These are phyloP conservation scores for Aspergillus tamarii DNA, from an alignment of 2,329 filamentous ascomycete species.

Conservation along the genomic window DNA sequence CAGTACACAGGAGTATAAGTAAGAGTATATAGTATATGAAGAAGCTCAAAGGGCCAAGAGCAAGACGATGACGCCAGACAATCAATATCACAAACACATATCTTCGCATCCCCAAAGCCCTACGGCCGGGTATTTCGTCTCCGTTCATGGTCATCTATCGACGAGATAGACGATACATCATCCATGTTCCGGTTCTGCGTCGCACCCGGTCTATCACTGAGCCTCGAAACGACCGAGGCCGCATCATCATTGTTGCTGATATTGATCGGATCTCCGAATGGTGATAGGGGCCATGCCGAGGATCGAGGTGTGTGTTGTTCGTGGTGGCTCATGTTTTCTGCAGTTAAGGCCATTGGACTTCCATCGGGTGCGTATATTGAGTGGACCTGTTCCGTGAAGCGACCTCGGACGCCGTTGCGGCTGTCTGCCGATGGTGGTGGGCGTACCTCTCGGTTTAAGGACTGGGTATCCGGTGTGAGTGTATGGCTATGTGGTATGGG, in stretches of 20 bases:
- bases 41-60: background rate
- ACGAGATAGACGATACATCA: slow-evolving; percentile 38
- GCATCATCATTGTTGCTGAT: slow-evolving; percentile 22
- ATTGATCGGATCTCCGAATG: slow-evolving; percentile 23
- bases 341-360: slow-evolving; percentile 2
- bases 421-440: background rate
- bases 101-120: background rate
- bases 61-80: background rate
- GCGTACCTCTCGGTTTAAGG: background rate
- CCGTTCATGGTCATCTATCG: slow-evolving; percentile 22
- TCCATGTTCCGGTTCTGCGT: slow-evolving; percentile 25
- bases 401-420: background rate
- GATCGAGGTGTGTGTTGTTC: slow-evolving; percentile 9
- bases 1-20: background rate
- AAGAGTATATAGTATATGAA: background rate
- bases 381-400: slow-evolving; percentile 7
- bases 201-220: slow-evolving; percentile 13
- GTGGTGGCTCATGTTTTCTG: background rate
- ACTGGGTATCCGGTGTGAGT: slow-evolving; percentile 3
- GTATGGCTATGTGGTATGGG: background rate
- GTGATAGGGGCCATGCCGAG: slow-evolving; percentile 21
- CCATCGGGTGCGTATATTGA: background rate
- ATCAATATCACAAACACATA: background rate
- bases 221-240: slow-evolving; percentile 31
- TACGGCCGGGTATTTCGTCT: background rate